Evolutionary conservation across 2,329 filamentous ascomycete genomes (phyloP).

Genomic region (Lachnellula hyalina): DNA sequence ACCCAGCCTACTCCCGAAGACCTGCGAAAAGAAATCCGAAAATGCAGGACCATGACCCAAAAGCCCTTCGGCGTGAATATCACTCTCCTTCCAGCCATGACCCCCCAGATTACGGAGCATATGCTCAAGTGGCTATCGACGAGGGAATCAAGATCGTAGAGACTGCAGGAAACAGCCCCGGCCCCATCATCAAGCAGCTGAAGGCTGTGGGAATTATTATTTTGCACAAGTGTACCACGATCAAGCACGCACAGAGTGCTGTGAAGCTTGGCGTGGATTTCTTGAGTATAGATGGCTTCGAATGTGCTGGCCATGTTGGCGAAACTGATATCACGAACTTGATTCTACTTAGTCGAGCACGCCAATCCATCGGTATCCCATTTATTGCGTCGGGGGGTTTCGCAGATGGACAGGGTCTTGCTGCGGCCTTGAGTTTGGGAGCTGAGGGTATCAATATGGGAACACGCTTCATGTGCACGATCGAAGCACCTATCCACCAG

Average conservation of each 20-base stretch:
- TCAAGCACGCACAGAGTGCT: slow-evolving; percentile 85
- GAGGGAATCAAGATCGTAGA: slow-evolving; percentile 90
- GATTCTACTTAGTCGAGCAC: slow-evolving; percentile 76
- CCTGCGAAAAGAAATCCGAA: slow-evolving; percentile 87
- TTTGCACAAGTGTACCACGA: slow-evolving; percentile 96
- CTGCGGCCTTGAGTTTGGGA: slow-evolving; percentile 82
- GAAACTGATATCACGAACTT: slow-evolving; percentile 87
- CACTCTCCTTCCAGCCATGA: slow-evolving; percentile 83
- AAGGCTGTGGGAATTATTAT: slow-evolving; percentile 76
- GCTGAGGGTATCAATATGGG: slow-evolving; percentile 98
- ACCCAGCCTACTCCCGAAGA: slow-evolving; percentile 91
- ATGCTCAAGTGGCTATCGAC: slow-evolving; percentile 87
- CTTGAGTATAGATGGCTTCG: slow-evolving; percentile 93
- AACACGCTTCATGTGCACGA: slow-evolving; percentile 93
- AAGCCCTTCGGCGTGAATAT: slow-evolving; percentile 90
- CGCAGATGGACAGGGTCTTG: slow-evolving; percentile 87
- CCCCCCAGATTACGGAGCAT: slow-evolving; percentile 86
- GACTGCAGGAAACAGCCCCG: slow-evolving; percentile 85
- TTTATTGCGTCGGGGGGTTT: slow-evolving; percentile 97
- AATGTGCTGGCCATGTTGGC: slow-evolving; percentile 87
- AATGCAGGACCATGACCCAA: slow-evolving; percentile 72
- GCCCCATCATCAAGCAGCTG: slow-evolving; percentile 82
- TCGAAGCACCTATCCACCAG: slow-evolving; percentile 84
- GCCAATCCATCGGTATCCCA: slow-evolving; percentile 77
- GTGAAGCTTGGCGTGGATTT: slow-evolving; percentile 96